Percentiles rank a stretch among this genome's conserved stretches.
Conservation (phyloP, 2,329 filamentous ascomycete species). For the Neophaeococcomyces mojaviensis region DNA sequence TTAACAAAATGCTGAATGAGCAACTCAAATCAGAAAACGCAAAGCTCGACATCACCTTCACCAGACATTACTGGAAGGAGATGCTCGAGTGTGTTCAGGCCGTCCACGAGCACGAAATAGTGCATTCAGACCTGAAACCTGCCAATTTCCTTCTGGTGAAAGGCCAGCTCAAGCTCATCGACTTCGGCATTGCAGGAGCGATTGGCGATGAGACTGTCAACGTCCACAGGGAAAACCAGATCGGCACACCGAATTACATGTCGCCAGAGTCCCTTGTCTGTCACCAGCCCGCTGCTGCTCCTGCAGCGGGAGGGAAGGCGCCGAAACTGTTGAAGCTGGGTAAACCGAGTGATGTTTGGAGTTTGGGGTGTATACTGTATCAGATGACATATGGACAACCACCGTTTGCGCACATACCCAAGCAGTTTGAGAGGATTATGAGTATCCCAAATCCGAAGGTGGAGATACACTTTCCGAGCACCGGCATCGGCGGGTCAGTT, state of each 20-base stretch:
- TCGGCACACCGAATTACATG: constrained; percentile 98
- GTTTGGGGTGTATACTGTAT: constrained; percentile 89
- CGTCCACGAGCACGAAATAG: constrained; percentile 83
- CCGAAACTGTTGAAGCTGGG: constrained; percentile 86
- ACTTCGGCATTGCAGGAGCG: constrained; percentile 96
- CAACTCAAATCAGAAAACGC: constrained; percentile 65
- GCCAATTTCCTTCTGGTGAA: constrained; percentile 93
- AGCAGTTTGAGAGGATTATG: constrained; percentile 72
- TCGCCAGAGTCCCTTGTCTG: constrained; percentile 90
- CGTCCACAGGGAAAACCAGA: constrained; percentile 88
- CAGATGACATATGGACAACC: constrained; percentile 98
- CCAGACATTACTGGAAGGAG: constrained; percentile 98
- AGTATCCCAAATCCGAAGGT: constrained; percentile 44
- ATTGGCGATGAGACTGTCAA: constrained; percentile 97
- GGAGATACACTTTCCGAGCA: constrained; percentile 39
- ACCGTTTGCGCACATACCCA: constrained; percentile 85
- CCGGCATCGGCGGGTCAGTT: constrained; percentile 40
- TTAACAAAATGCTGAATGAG: constrained; percentile 74
- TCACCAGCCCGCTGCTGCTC: constrained; percentile 58
- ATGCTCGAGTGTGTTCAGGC: constrained; percentile 94
- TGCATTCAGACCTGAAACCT: constrained; percentile 94
- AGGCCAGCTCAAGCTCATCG: constrained; percentile 87
- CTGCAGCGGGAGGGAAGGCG: constrained; percentile 29
- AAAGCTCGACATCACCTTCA: constrained; percentile 78
- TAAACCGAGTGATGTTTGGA: constrained; percentile 95